phyloP scores from a whole-genome alignment of 1,284 basidiomycete genomes.

The Malassezia psittaci region DNA sequence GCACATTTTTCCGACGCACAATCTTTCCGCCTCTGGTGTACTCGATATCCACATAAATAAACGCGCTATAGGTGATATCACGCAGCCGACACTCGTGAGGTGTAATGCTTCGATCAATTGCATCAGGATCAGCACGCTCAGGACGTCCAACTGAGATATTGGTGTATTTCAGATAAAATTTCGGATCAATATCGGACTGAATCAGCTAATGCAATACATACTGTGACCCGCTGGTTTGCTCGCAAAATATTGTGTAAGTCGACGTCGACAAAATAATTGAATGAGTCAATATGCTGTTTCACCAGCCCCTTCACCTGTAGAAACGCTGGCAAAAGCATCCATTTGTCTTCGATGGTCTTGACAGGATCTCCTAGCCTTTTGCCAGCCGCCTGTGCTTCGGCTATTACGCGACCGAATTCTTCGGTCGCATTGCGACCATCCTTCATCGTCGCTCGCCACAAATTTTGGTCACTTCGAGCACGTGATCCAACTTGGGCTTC shows the following conservation, averaged over 20 bases:
- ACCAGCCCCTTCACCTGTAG: conserved; percentile 47
- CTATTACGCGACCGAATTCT: conserved; percentile 8
- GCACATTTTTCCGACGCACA: conserved; percentile 70
- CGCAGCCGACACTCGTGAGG: conserved; percentile 95
- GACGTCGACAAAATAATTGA: conserved; percentile 97
- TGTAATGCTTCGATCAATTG: conserved; percentile 73
- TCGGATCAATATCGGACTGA: conserved; percentile 82
- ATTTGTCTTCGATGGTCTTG: conserved; percentile 52
- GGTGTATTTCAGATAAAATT: conserved; percentile 92
- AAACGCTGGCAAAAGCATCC: conserved; percentile 45
- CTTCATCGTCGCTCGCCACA: conserved; percentile 3
- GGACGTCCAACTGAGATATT: conserved; percentile 72
- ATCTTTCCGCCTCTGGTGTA: conserved; percentile 88
- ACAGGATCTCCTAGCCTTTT: conserved; percentile 51
- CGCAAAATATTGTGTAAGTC: conserved; percentile 66
- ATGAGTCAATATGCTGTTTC: conserved; percentile 98
- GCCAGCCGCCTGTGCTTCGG: conserved; percentile 20
- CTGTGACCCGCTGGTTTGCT: conserved; percentile 43
- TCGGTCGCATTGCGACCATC: conserved; percentile 1
- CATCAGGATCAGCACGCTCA: conserved; percentile 64
- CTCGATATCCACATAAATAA: conserved; percentile 86
- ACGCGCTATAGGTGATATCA: conserved; percentile 89
- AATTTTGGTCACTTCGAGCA: background rate
- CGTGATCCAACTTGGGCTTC: conserved; percentile 1
- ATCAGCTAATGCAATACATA: background rate